Conservation (phyloP, 352 stramenopile species). For the Phytophthora meadii region DNA sequence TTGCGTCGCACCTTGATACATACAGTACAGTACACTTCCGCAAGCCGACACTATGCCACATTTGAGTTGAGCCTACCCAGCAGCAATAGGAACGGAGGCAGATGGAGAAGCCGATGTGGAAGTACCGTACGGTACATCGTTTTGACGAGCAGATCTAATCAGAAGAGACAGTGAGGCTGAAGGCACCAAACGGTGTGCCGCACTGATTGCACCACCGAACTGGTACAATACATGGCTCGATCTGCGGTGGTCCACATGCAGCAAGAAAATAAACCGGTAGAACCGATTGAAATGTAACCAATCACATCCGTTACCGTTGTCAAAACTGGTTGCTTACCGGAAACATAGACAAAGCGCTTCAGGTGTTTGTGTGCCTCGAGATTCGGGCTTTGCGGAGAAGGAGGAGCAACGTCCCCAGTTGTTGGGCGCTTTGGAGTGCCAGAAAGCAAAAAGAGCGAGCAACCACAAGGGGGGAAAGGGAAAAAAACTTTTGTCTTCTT, state of each 20-base stretch:
- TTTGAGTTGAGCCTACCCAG: background rate
- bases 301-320: background rate
- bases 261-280: background rate
- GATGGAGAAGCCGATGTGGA: too few relatives aligned
- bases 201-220: constrained; percentile 32
- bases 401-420: constrained; percentile 9
- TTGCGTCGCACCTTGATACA: background rate
- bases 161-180: constrained; percentile 14
- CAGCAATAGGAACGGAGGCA: too few relatives aligned
- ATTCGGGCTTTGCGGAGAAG: constrained; percentile 21
- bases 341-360: constrained; percentile 15
- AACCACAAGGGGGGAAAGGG: constrained; percentile 6
- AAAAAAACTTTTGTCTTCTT: background rate
- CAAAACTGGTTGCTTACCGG: constrained; percentile 1
- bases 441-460: constrained; percentile 51
- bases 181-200: constrained; percentile 20
- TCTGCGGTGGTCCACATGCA: constrained; percentile 5
- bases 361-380: constrained; percentile 13
- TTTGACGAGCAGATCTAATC: background rate
- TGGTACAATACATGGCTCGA: background rate
- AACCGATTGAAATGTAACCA: constrained; percentile 5
- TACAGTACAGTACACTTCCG: background rate
- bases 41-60: background rate
- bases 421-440: constrained; percentile 24
- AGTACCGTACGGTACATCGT: too few relatives aligned